These are phyloP conservation scores for Leccinellum rugosiceps DNA, from an alignment of 768 basidiomycete species.

Conservation along the genomic window DNA sequence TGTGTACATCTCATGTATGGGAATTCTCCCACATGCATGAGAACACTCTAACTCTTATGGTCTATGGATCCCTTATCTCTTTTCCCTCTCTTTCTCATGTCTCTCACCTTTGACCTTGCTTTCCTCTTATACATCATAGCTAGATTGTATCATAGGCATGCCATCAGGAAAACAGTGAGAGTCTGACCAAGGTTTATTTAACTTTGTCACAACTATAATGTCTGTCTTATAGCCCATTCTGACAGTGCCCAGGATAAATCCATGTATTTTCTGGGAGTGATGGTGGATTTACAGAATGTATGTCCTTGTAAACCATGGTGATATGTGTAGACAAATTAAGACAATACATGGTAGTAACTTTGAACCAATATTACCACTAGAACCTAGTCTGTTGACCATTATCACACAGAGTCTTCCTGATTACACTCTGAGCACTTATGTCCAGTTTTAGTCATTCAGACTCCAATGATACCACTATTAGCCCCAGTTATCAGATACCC, in stretches of 20 bases:
- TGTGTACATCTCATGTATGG: too few species aligned
- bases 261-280: neutral
- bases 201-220: neutral
- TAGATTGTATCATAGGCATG: too few species aligned
- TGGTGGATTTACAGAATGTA: neutral
- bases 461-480: neutral
- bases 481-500: neutral
- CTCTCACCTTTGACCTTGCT: too few species aligned
- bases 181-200: neutral
- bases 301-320: neutral
- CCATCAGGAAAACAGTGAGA: neutral
- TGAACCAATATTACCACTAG: neutral
- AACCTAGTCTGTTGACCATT: neutral
- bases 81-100: too few species aligned
- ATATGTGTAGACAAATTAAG: neutral
- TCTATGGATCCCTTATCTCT: too few species aligned
- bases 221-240: neutral
- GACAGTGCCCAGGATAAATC: neutral
- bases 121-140: too few species aligned
- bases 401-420: neutral
- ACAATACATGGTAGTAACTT: neutral
- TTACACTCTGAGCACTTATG: neutral
- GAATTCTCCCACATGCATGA: too few species aligned
- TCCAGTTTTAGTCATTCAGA: neutral
- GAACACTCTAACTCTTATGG: too few species aligned